Conservation (phyloP, 148 eudicot genomes). For the Rhododendron henanense region DNA sequence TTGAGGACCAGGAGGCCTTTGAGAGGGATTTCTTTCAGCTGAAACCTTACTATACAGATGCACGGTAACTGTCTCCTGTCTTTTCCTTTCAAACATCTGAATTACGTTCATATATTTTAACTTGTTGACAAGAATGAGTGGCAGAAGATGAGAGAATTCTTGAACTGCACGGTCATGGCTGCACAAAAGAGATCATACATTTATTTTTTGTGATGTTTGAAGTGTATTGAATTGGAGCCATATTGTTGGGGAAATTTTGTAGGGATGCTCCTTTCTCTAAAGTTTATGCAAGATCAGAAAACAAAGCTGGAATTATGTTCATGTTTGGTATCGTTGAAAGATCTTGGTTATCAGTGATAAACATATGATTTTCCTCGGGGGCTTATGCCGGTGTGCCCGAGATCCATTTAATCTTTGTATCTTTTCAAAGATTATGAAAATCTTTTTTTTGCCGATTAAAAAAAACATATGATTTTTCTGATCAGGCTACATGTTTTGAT, state of each 20-base stretch:
- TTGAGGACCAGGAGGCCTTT: slow-evolving; percentile 91
- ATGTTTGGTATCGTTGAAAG: not conserved
- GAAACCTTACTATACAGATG: slow-evolving; percentile 95
- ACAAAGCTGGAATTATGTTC: not conserved
- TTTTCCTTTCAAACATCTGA: not conserved
- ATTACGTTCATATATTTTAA: not conserved
- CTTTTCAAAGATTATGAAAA: too few relatives aligned
- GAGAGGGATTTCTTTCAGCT: slow-evolving; percentile 92
- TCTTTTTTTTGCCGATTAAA: too few relatives aligned
- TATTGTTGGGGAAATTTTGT: not conserved
- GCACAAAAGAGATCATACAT: not conserved
- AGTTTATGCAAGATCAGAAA: not conserved
- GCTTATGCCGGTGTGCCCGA: too few relatives aligned
- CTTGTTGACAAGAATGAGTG: not conserved
- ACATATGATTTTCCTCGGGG: not conserved
- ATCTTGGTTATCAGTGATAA: not conserved
- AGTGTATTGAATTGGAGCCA: not conserved
- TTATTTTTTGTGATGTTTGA: not conserved
- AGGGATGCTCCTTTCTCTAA: not conserved
- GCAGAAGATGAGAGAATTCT: not conserved
- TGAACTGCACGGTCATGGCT: not conserved
- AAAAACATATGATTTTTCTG: not conserved
- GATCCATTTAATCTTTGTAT: too few relatives aligned
- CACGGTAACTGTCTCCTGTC: slow-evolving; percentile 52
- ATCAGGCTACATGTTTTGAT: not conserved